A percentile compares a stretch with the other conserved stretches of the same genome.
phyloP scores from a whole-genome alignment of 2,329 filamentous ascomycete genomes.

The Penicillium crustosum region DNA sequence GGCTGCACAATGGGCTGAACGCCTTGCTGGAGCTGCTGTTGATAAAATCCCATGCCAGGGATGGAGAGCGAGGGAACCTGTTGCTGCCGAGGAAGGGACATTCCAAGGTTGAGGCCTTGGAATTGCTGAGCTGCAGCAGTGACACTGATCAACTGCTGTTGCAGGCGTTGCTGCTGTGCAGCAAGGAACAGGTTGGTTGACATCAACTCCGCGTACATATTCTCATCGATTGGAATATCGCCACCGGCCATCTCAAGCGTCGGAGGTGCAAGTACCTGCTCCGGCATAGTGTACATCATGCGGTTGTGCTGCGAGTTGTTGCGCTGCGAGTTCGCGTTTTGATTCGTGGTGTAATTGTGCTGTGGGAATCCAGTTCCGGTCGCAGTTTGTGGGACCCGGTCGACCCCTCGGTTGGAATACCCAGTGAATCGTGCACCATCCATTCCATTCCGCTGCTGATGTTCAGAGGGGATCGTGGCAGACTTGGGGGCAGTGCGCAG shows the following conservation, averaged over 20 bases:
- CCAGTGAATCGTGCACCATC: conserved; percentile 51
- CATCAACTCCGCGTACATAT: conserved; percentile 81
- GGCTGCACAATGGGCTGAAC: conserved; percentile 64
- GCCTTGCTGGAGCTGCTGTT: conserved; percentile 66
- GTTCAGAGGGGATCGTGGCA: conserved; percentile 67
- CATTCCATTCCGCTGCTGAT: conserved; percentile 53
- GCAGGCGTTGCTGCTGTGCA: conserved; percentile 90
- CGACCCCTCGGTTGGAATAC: conserved; percentile 44
- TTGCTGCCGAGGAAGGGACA: conserved; percentile 45
- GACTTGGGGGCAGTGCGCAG: conserved; percentile 92
- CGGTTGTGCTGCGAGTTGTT: conserved; percentile 40
- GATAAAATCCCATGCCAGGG: conserved; percentile 59
- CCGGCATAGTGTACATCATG: conserved; percentile 68
- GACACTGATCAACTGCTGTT: conserved; percentile 85
- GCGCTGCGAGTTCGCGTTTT: conserved; percentile 35
- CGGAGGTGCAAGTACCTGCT: conserved; percentile 72
- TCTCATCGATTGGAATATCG: conserved; percentile 77
- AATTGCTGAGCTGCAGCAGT: conserved; percentile 82
- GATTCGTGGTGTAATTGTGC: conserved; percentile 40
- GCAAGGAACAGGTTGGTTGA: conserved; percentile 89
- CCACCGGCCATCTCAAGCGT: conserved; percentile 67
- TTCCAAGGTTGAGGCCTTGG: conserved; percentile 68
- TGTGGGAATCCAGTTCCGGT: conserved; percentile 55
- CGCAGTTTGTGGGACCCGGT: conserved; percentile 59
- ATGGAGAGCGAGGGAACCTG: conserved; percentile 54